These are phyloP conservation scores for Collybia mongolica DNA, from an alignment of 768 basidiomycete genomes.

Conservation along the genomic window DNA sequence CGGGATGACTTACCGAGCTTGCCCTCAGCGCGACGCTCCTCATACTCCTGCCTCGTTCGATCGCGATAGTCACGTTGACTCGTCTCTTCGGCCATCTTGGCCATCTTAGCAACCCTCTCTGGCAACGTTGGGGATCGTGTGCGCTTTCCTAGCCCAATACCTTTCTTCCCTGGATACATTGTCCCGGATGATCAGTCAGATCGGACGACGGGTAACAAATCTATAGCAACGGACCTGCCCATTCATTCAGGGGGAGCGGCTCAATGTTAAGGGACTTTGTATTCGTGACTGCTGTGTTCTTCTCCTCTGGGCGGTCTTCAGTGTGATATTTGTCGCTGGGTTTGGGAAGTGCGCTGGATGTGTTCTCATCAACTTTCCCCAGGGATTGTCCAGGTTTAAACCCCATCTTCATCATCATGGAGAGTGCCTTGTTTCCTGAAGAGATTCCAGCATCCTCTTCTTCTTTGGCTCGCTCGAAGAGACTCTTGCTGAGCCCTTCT, in stretches of 20 bases:
- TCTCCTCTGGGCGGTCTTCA: not conserved
- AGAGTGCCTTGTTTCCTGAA: slow-evolving; percentile 71
- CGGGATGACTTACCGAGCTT: slow-evolving; percentile 44
- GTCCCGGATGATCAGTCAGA: slow-evolving; percentile 8
- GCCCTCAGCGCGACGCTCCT: slow-evolving; percentile 72
- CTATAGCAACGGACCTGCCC: slow-evolving; percentile 60
- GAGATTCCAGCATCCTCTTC: slow-evolving; percentile 51
- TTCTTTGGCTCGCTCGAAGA: slow-evolving; percentile 77
- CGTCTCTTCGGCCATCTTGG: slow-evolving; percentile 65
- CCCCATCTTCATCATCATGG: slow-evolving; percentile 95
- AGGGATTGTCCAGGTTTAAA: slow-evolving; percentile 84
- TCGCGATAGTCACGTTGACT: slow-evolving; percentile 64
- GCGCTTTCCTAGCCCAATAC: slow-evolving; percentile 73
- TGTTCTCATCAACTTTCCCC: slow-evolving; percentile 40
- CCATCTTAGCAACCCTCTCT: slow-evolving; percentile 73
- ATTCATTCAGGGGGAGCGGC: slow-evolving; percentile 76
- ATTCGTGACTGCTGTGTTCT: not conserved
- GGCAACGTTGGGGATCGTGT: slow-evolving; percentile 60
- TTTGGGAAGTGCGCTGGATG: not conserved
- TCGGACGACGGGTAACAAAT: slow-evolving; percentile 2
- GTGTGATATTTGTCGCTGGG: not conserved
- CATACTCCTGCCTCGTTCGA: slow-evolving; percentile 70
- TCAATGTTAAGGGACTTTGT: slow-evolving; percentile 46
- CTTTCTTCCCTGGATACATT: slow-evolving; percentile 61
- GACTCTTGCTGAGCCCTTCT: slow-evolving; percentile 76